A percentile compares a stretch with the other conserved stretches of the same genome.
These are phyloP conservation scores for Ophioceras dolichostomum DNA, from an alignment of 2,329 filamentous ascomycete genomes.

Conservation along the genomic window DNA sequence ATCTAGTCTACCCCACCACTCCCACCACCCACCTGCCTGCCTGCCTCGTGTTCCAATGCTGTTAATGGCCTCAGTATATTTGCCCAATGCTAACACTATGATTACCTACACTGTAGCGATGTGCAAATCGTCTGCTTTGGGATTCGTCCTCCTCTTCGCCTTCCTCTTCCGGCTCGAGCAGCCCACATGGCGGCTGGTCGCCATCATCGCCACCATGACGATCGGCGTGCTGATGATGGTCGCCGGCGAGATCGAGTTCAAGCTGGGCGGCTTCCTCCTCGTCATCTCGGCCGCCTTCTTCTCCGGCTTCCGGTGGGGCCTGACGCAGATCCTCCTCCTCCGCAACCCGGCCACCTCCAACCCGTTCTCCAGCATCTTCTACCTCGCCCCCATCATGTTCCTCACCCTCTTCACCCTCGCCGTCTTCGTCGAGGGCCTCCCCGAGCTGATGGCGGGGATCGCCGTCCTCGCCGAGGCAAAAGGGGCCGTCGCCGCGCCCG, in stretches of 20 bases:
- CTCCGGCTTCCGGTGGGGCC: constrained; percentile 92
- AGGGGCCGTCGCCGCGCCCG: constrained; percentile 52
- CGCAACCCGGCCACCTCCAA: constrained; percentile 92
- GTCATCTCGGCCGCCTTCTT: constrained; percentile 92
- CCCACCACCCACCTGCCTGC: no score
- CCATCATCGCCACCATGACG: constrained; percentile 87
- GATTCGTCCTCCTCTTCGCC: constrained; percentile 90
- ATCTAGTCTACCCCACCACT: no score
- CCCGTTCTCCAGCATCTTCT: constrained; percentile 94
- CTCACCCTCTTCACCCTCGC: constrained; percentile 67
- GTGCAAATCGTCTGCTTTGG: constrained; percentile 96
- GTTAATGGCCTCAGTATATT: no score
- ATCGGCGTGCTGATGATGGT: constrained; percentile 96
- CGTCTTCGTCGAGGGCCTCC: constrained; percentile 72
- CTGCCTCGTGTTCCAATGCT: no score
- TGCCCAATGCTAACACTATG: constrained; percentile 12
- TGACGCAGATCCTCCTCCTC: constrained; percentile 93
- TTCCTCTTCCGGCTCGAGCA: constrained; percentile 87
- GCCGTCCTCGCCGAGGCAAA: constrained; percentile 50
- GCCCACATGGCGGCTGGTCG: constrained; percentile 73
- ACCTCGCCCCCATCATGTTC: constrained; percentile 97
- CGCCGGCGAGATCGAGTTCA: constrained; percentile 84
- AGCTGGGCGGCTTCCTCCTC: constrained; percentile 74
- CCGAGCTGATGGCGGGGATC: constrained; percentile 54
- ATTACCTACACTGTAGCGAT: no score